These are phyloP conservation scores for Trametes versicolor DNA, from an alignment of 1,284 basidiomycete genomes.

Conservation along the genomic window DNA sequence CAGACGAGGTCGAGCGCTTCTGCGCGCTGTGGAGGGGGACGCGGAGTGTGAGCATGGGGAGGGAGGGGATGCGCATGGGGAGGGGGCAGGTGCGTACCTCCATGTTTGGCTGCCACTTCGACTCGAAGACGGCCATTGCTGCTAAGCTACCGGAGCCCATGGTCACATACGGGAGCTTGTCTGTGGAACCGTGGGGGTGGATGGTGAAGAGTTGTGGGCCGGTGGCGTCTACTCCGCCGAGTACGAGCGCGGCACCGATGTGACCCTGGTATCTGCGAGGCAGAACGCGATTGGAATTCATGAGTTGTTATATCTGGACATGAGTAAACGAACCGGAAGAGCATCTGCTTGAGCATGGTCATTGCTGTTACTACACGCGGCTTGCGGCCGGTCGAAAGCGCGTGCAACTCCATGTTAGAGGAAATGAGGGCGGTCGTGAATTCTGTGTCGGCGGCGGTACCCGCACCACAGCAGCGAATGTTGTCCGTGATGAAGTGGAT, in stretches of 20 bases:
- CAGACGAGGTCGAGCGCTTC: constrained; percentile 89
- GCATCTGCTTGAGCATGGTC: constrained; percentile 96
- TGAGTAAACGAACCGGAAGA: constrained; percentile 64
- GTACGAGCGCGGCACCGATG: constrained; percentile 94
- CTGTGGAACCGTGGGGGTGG: constrained; percentile 96
- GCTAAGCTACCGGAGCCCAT: constrained; percentile 98
- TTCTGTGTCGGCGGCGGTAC: constrained; percentile 98
- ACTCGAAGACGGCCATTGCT: constrained; percentile 99
- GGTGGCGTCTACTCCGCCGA: constrained; percentile 95
- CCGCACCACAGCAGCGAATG: constrained; percentile 98
- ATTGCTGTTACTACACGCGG: constrained; percentile 96
- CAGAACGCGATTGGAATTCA: background rate
- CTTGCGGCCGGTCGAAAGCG: constrained; percentile 85
- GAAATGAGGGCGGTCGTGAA: constrained; percentile 94
- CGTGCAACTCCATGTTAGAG: constrained; percentile 92
- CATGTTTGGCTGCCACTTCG: constrained; percentile 86
- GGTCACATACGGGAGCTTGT: constrained; percentile 98
- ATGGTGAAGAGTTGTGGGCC: constrained; percentile 98
- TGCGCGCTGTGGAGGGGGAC: constrained; percentile 61
- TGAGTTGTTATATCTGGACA: background rate
- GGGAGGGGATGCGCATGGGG: constrained; percentile 4
- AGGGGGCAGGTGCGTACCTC: constrained; percentile 67
- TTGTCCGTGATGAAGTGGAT: constrained; percentile 97
- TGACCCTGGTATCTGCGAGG: constrained; percentile 87
- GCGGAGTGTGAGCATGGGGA: constrained; percentile 13